These are phyloP conservation scores for Globisporangium spiculum DNA, from an alignment of 352 stramenopile genomes.

Conservation along the genomic window DNA sequence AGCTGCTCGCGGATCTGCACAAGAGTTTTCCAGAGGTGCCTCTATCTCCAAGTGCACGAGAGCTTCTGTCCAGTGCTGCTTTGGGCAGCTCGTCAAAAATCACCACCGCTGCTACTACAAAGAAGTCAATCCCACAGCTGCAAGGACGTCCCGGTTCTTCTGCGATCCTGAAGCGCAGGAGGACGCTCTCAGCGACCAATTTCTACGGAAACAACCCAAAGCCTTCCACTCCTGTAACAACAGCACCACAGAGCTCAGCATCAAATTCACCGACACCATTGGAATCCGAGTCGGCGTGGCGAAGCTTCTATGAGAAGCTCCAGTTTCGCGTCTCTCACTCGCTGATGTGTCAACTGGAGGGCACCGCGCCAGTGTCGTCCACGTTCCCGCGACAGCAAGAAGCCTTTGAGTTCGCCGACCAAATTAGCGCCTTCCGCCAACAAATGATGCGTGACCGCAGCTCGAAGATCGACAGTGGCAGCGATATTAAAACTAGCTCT, in stretches of 20 bases:
- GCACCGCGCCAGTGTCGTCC: constrained; percentile 53
- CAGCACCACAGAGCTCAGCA: background rate
- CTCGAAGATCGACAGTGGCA: background rate
- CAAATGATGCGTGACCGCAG: constrained; percentile 10
- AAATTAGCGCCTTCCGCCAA: constrained; percentile 42
- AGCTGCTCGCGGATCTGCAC: constrained; percentile 44
- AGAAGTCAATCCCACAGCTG: background rate
- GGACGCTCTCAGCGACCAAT: constrained; percentile 12
- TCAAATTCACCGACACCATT: background rate
- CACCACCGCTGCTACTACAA: background rate
- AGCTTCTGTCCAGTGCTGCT: constrained; percentile 26
- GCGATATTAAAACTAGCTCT: background rate
- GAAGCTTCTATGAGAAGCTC: constrained; percentile 65
- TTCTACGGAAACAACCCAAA: constrained; percentile 11
- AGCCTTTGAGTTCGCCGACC: constrained; percentile 75
- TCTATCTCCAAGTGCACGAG: constrained; percentile 33
- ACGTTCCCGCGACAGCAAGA: constrained; percentile 77
- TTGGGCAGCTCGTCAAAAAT: background rate
- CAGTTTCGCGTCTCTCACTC: constrained; percentile 77
- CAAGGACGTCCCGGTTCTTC: background rate
- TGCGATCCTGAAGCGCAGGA: constrained; percentile 8
- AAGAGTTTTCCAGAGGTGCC: constrained; percentile 41
- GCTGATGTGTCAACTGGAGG: constrained; percentile 74
- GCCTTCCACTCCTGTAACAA: background rate
- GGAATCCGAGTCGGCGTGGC: constrained; percentile 25